Conservation (phyloP, 371 early-diverging fungal species). For the Rhizopus arrhizus region DNA sequence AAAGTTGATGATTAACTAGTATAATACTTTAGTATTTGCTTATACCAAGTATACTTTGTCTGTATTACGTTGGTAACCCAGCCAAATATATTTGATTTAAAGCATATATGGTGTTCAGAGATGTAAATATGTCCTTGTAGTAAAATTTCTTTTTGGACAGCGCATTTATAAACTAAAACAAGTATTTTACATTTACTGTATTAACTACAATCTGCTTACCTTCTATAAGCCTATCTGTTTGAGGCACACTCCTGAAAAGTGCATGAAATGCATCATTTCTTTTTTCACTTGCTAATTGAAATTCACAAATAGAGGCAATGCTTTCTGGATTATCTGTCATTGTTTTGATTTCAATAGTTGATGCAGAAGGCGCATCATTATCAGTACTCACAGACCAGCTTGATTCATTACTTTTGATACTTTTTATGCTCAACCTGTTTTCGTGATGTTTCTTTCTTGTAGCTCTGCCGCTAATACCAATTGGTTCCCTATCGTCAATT, state of each 20-base stretch:
- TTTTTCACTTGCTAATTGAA: conserved; percentile 44
- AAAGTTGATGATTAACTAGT: conserved; percentile 77
- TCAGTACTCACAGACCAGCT: neutral
- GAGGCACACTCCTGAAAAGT: conserved; percentile 59
- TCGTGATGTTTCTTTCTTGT: no score
- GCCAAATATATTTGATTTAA: conserved; percentile 94
- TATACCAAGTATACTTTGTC: no score
- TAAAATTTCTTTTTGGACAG: conserved; percentile 90
- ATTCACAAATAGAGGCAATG: conserved; percentile 34
- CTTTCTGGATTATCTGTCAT: conserved; percentile 22
- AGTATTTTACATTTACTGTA: neutral
- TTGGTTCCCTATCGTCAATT: no score
- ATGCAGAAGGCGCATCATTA: neutral
- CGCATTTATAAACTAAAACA: conserved; percentile 80
- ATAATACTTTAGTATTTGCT: conserved; percentile 8
- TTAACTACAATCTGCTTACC: conserved; percentile 24
- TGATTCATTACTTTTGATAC: neutral
- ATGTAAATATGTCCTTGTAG: conserved; percentile 91
- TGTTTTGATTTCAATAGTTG: neutral
- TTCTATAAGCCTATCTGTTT: conserved; percentile 58
- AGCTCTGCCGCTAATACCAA: no score
- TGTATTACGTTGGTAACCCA: conserved; percentile 82
- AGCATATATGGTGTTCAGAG: conserved; percentile 86
- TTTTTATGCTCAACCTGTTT: neutral
- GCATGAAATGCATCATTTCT: conserved; percentile 59